Evolutionary conservation across 805 yeast genomes (phyloP), one percentile per base, ranked within the genome.

Genomic region (Wickerhamomyces subpelliculosus): DNA sequence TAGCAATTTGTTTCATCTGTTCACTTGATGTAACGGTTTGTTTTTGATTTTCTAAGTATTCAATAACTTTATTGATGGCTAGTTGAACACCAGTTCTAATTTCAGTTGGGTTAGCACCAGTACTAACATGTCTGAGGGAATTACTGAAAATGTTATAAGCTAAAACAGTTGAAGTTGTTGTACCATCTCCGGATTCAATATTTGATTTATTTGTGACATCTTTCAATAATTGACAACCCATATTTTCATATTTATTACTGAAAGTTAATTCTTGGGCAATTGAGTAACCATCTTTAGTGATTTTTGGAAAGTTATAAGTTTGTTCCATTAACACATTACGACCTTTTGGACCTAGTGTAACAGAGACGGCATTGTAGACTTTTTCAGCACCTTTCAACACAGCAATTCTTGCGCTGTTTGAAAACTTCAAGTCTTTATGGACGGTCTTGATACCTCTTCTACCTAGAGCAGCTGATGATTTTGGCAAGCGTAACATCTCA

Each of bases 61-160:
- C 75, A 48, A 90, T 89, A 35, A 88, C 95, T 31, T 89, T 88
- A 61, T 86, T 89, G 36, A 89, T 97, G 28, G 97, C 98, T 43
- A 95, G 82, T 71, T 89, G 96, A 34, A 96, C 79, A 55, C 98
- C 98, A 61, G 93, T 80, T 75, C 97, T 86, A 59, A 90, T 74
- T 57, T 90, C 97, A 90, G 88, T 89, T 54, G 98, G 97, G 72
- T 90, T 93, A 68, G 97, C 90, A 44, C 98, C 98, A 39, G 97
- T 96, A 45, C 97, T 97, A 32, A 93, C 98, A 58, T 87, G 87
- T 74, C 87, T 88, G 44, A 90, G 94, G 23, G 94, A 78, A 67
- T 93, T 97, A 43, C 95, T 81, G 71, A 90, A 86, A 52, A 90
- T 90, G 41, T 96, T 83, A 65, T 95, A 84, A 52, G 97, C 97